phyloP scores from a whole-genome alignment of 139 green algal genomes.

The Tetratostichococcus sp. region DNA sequence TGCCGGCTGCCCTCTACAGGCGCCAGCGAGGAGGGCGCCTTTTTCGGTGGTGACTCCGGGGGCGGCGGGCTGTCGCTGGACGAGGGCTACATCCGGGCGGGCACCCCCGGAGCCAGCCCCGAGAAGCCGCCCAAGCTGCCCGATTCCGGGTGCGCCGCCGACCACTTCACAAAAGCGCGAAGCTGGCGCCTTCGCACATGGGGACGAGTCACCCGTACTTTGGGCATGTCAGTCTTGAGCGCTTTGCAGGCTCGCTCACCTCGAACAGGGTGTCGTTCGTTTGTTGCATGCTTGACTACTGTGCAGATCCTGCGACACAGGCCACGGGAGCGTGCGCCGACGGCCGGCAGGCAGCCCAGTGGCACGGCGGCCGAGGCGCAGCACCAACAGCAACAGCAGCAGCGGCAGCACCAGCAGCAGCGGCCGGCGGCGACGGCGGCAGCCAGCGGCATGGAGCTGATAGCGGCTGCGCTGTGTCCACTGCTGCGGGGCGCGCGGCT shows the following conservation, averaged over 20 bases:
- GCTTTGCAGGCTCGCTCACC: too few relatives aligned
- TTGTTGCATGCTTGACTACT: too few relatives aligned
- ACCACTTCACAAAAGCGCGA: too few relatives aligned
- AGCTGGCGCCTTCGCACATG: too few relatives aligned
- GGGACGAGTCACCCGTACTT: too few relatives aligned
- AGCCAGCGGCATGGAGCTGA: conserved; percentile 55
- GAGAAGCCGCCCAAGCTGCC: conserved; percentile 1
- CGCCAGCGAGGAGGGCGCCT: background rate
- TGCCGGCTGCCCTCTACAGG: too few relatives aligned
- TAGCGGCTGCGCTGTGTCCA: conserved; percentile 79
- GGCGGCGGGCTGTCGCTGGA: conserved; percentile 2
- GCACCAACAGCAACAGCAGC: background rate
- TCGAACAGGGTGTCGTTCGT: too few relatives aligned
- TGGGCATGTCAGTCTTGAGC: too few relatives aligned
- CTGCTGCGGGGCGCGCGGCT: conserved; percentile 65
- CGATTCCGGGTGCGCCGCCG: background rate
- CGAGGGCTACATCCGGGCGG: background rate
- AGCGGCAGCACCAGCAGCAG: background rate
- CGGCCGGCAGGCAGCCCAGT: too few relatives aligned
- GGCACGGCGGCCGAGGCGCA: background rate
- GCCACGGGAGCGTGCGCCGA: too few relatives aligned
- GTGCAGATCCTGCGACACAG: too few relatives aligned
- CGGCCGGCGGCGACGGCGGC: conserved; percentile 2
- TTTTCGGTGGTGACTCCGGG: conserved; percentile 6
- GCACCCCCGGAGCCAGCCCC: background rate